Evolutionary conservation across 1,284 basidiomycete species (phyloP).

Genomic region (Apiotrichum montevideense): DNA sequence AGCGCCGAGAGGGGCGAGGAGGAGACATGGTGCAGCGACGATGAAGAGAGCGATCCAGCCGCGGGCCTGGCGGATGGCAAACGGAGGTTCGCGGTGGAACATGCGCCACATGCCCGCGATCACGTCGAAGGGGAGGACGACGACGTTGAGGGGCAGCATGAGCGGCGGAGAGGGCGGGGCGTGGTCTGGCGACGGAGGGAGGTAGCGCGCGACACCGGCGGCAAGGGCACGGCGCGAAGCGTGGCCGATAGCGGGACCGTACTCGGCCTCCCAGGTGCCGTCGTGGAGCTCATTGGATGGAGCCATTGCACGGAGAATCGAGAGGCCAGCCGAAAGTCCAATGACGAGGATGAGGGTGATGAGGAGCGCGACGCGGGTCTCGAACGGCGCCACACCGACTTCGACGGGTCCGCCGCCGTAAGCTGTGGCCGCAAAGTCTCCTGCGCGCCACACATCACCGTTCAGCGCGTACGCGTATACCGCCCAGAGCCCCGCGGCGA

Average conservation of each 20-base stretch:
- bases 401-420: slow-evolving; percentile 7
- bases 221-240: slow-evolving; percentile 12
- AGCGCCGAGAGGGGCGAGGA: slow-evolving; percentile 10
- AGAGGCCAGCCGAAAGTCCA: slow-evolving; percentile 11
- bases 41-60: slow-evolving; percentile 16
- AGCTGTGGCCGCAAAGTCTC: neutral
- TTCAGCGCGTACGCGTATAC: slow-evolving; percentile 18
- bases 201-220: slow-evolving; percentile 16
- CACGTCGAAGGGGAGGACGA: slow-evolving; percentile 20
- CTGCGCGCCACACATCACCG: slow-evolving; percentile 16
- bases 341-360: slow-evolving; percentile 16
- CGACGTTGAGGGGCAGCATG: slow-evolving; percentile 21
- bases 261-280: slow-evolving; percentile 21
- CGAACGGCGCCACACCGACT: slow-evolving; percentile 18
- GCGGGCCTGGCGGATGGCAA: slow-evolving; percentile 9
- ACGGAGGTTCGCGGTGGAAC: slow-evolving; percentile 6
- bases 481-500: slow-evolving; percentile 10
- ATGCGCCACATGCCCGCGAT: slow-evolving; percentile 6
- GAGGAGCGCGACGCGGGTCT: slow-evolving; percentile 16
- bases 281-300: slow-evolving; percentile 18
- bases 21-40: slow-evolving; percentile 9
- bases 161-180: slow-evolving; percentile 11
- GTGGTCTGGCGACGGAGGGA: slow-evolving; percentile 9
- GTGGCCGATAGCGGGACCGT: slow-evolving; percentile 14
- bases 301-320: slow-evolving; percentile 19